Conservation (phyloP, 2,329 filamentous ascomycete genomes). For the Hawksworthiomyces lignivorus region DNA sequence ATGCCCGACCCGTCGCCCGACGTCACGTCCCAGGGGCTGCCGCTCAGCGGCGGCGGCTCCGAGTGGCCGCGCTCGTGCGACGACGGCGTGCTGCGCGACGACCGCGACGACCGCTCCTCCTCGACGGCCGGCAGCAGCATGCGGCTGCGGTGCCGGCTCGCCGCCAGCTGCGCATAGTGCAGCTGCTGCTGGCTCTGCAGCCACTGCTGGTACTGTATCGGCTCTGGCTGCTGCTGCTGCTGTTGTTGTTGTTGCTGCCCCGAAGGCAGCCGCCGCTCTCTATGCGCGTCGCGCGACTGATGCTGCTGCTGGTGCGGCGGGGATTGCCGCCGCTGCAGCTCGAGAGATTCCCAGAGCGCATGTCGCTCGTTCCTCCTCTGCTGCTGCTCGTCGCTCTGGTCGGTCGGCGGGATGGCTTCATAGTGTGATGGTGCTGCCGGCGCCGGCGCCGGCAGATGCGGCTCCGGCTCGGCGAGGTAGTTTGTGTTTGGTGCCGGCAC, state of each 20-base stretch:
- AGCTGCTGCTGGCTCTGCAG: constrained; percentile 5
- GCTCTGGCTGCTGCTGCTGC: constrained; percentile 5
- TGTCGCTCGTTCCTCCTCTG: constrained; percentile 12
- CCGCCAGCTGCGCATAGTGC: neutral
- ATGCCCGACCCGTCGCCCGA: constrained; percentile 5
- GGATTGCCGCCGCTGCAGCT: constrained; percentile 14
- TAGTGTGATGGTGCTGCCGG: no score
- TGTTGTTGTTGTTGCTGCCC: constrained; percentile 16
- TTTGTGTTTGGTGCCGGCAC: constrained; percentile 38
- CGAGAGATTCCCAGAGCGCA: constrained; percentile 4
- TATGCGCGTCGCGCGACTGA: constrained; percentile 6
- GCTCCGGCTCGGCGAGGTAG: constrained; percentile 26
- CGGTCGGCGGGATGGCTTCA: constrained; percentile 8
- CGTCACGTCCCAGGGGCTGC: constrained; percentile 38
- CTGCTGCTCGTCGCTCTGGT: constrained; percentile 7
- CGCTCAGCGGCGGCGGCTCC: constrained; percentile 40
- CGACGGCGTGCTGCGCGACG: constrained; percentile 20
- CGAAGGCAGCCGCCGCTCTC: no score
- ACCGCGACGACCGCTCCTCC: constrained; percentile 15
- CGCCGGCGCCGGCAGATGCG: constrained; percentile 12
- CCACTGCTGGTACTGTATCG: constrained; percentile 1
- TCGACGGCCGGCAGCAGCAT: constrained; percentile 2
- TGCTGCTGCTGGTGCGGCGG: constrained; percentile 15
- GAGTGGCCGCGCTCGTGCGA: constrained; percentile 40
- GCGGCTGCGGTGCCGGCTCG: neutral